Evolutionary conservation across 805 yeast species (phyloP), one percentile per base, ranked within the genome.

Genomic region (Vanderwaltozyma yarrowii): DNA sequence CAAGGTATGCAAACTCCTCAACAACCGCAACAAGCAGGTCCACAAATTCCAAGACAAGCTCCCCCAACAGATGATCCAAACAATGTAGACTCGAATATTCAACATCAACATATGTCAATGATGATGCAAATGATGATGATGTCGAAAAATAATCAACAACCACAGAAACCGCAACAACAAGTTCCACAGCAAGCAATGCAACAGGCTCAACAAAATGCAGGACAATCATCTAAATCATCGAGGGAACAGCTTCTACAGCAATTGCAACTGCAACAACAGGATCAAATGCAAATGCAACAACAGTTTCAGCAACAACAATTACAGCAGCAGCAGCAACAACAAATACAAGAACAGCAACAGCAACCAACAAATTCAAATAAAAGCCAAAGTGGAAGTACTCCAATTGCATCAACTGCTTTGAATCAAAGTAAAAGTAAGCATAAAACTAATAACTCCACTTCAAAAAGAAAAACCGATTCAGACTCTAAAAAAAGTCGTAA

Each of bases 401-500:
- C 54, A 37, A 26, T 54, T 40, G 27, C 51, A 38, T 14, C 56
- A 45, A 16, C 54, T 47, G 18, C 52, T 44, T 27, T 50, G 43
- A 25, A n/a, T n/a, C n/a, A n/a, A n/a, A 11, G 5, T 24, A 9
- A 24, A 24, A 24, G 5, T 10, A 11, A 11, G 13, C 7, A 24
- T 24, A 24, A 12, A 24, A 12, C n/a, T 11, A 24, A 24, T 4
- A 24, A 11, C 11, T 24, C 27, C 7, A 11, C n/a, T 8, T 4
- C 9, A 9, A 8, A 9, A 8, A 24, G 11, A 12, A 24, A 24
- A 13, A 24, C n/a, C 11, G 27, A 24, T 4, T 7, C 13, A 4
- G 27, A 24, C 5, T 8, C 4, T 8, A 24, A 24, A 24, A 24
- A 24, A 11, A 5, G n/a, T 24, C 27, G 27, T 7, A 24, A 24